These are phyloP conservation scores for Rhizopus sp. DNA, from an alignment of 371 early-diverging fungal genomes.

Conservation along the genomic window DNA sequence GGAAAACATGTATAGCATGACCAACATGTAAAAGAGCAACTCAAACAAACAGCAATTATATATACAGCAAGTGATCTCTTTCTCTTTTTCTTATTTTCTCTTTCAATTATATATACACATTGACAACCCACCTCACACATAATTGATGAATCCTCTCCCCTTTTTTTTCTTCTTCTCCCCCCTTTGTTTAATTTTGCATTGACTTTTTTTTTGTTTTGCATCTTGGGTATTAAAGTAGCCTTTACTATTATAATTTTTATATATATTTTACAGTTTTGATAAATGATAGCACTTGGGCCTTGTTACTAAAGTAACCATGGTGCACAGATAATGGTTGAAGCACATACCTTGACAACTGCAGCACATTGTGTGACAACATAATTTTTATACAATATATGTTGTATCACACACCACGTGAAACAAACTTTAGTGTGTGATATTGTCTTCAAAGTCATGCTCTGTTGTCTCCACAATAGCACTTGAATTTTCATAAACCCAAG, in stretches of 20 bases:
- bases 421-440: not conserved
- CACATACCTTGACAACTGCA: not conserved
- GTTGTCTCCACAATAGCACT: constrained; percentile 16
- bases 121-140: not conserved
- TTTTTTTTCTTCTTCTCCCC: not conserved
- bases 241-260: no score
- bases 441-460: not conserved
- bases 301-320: not conserved
- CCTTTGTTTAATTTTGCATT: not conserved
- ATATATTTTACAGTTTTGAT: no score
- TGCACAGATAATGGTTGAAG: not conserved
- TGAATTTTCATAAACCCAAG: constrained; percentile 39
- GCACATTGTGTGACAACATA: not conserved
- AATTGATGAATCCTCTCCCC: not conserved
- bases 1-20: constrained; percentile 37
- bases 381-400: no score
- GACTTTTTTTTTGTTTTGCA: not conserved
- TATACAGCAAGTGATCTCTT: not conserved
- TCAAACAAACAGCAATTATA: not conserved
- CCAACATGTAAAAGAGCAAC: constrained; percentile 22
- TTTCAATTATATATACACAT: not conserved
- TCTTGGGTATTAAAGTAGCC: not conserved
- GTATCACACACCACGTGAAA: no score
- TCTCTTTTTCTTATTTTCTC: not conserved
- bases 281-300: no score